Conservation (phyloP, 2,329 filamentous ascomycete genomes). For the Diaporthe capsici region DNA sequence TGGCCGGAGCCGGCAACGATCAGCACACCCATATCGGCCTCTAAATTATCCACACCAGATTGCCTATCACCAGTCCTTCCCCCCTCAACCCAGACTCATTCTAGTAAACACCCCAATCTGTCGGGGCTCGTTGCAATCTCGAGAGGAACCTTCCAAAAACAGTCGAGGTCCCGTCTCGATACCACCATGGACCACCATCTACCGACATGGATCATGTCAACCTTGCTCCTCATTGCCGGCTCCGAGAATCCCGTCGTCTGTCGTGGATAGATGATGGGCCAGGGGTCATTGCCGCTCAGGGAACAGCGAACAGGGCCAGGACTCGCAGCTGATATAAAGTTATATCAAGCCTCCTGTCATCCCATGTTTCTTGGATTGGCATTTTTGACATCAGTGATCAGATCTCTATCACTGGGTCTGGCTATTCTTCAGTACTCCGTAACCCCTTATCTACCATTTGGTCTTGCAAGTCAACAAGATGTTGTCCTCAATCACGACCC, state of each 20-base stretch:
- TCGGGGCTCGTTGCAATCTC: slow-evolving; percentile 9
- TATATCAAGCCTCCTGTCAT: slow-evolving; percentile 19
- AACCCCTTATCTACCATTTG: not conserved
- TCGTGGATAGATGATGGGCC: slow-evolving; percentile 18
- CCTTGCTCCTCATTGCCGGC: slow-evolving; percentile 21
- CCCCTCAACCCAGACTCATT: not conserved
- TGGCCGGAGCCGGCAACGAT: slow-evolving; percentile 9
- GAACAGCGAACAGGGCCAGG: not conserved
- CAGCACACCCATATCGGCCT: slow-evolving; percentile 22
- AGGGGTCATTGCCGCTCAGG: not conserved
- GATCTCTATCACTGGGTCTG: not conserved
- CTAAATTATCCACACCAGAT: slow-evolving; percentile 27
- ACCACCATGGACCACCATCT: slow-evolving; percentile 10
- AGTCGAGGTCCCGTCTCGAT: slow-evolving; percentile 23
- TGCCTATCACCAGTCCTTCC: slow-evolving; percentile 20
- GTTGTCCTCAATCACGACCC: slow-evolving; percentile 35
- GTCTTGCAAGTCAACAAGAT: slow-evolving; percentile 16
- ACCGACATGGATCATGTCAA: slow-evolving; percentile 6
- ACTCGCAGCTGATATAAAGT: not conserved
- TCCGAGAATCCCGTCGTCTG: slow-evolving; percentile 15
- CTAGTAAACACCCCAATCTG: slow-evolving; percentile 15
- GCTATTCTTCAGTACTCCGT: not conserved
- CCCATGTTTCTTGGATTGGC: not conserved
- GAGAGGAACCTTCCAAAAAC: slow-evolving; percentile 21
- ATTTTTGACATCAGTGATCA: not conserved